Evolutionary conservation across 805 yeast species (phyloP).

Genomic region (Tetrapisispora nanseiensis): DNA sequence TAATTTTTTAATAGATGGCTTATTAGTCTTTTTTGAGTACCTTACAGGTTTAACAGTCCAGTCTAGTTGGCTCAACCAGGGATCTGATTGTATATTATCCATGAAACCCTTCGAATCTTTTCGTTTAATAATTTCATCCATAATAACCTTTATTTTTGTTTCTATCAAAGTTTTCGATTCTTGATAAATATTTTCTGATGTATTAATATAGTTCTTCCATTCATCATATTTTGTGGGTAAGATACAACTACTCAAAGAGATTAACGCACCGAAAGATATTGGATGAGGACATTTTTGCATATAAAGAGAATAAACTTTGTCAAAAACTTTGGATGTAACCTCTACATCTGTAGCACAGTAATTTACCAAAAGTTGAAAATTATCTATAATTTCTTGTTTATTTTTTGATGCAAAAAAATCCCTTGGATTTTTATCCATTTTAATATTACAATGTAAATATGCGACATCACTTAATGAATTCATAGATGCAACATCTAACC

Average conservation of each 20-base stretch:
- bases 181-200: conserved; percentile 59
- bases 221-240: conserved; percentile 58
- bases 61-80: conserved; percentile 85
- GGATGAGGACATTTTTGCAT: conserved; percentile 77
- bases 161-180: conserved; percentile 48
- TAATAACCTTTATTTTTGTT: conserved; percentile 46
- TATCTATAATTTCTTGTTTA: conserved; percentile 41
- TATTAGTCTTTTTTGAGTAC: conserved; percentile 52
- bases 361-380: conserved; percentile 51
- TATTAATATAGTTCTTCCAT: conserved; percentile 67
- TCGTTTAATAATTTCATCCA: conserved; percentile 44
- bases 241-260: conserved; percentile 61
- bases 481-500: conserved; percentile 69
- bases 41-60: conserved; percentile 64
- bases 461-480: conserved; percentile 79
- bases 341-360: conserved; percentile 84
- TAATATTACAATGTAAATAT: conserved; percentile 60
- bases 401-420: conserved; percentile 51
- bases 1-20: conserved; percentile 57
- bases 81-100: conserved; percentile 40
- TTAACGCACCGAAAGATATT: conserved; percentile 80
- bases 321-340: conserved; percentile 62
- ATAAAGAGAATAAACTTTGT: conserved; percentile 61
- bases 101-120: conserved; percentile 32
- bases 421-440: conserved; percentile 56